These are phyloP conservation scores for Fomitopsis schrenkii DNA, from an alignment of 1,284 basidiomycete species.

Conservation along the genomic window DNA sequence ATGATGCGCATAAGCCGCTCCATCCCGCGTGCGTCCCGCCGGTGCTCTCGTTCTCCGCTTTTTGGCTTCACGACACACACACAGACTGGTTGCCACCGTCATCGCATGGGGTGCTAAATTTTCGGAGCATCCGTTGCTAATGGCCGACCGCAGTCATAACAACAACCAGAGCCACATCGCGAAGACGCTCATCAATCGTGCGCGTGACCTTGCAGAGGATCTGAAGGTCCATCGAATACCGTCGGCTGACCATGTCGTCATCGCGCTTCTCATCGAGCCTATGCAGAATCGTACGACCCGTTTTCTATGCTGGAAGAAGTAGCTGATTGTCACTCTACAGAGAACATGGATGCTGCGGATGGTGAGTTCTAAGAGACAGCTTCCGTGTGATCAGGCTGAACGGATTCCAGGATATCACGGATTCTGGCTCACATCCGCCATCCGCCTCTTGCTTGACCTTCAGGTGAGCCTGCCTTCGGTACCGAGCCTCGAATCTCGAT, in stretches of 20 bases:
- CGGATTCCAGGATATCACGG: slow-evolving; percentile 61
- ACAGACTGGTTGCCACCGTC: slow-evolving; percentile 73
- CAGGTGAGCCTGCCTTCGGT: slow-evolving; percentile 40
- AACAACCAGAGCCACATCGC: slow-evolving; percentile 73
- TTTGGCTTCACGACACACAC: neutral
- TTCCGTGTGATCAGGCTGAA: too few relatives aligned
- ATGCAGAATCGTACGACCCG: slow-evolving; percentile 71
- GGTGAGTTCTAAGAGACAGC: slow-evolving; percentile 31
- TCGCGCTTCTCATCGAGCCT: slow-evolving; percentile 72
- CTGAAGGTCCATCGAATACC: slow-evolving; percentile 81
- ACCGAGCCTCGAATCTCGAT: neutral
- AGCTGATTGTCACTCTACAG: slow-evolving; percentile 31
- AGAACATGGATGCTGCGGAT: slow-evolving; percentile 62
- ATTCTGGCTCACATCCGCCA: slow-evolving; percentile 77
- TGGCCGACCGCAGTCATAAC: slow-evolving; percentile 71
- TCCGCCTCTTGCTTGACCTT: slow-evolving; percentile 72
- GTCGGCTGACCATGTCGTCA: slow-evolving; percentile 77
- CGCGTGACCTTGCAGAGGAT: slow-evolving; percentile 80
- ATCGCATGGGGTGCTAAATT: slow-evolving; percentile 92
- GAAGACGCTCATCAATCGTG: slow-evolving; percentile 73
- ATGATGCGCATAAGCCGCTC: slow-evolving; percentile 15
- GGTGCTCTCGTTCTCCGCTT: neutral
- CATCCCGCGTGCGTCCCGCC: slow-evolving; percentile 20
- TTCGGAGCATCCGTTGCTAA: slow-evolving; percentile 79
- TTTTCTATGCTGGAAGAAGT: slow-evolving; percentile 9